phyloP scores from a whole-genome alignment of 371 early-diverging fungal species.

The Umbelopsis sp. region DNA sequence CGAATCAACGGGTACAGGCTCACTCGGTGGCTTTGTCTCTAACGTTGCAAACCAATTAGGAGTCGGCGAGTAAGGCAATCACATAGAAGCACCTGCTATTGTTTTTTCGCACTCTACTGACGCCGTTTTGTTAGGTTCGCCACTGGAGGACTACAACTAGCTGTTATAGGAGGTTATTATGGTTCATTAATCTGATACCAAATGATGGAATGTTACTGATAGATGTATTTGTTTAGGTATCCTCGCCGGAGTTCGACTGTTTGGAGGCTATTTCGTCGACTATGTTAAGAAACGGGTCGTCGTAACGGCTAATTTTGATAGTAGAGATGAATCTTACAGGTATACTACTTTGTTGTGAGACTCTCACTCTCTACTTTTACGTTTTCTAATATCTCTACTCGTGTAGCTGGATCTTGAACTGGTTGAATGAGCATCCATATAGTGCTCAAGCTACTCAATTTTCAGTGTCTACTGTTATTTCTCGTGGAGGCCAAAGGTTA shows the following conservation, averaged over 20 bases:
- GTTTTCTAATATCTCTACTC: background rate
- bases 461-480: constrained; percentile 61
- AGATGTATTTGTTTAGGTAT: constrained; percentile 24
- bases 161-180: constrained; percentile 42
- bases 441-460: constrained; percentile 57
- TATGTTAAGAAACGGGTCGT: constrained; percentile 58
- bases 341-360: constrained; percentile 19
- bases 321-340: constrained; percentile 65
- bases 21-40: constrained; percentile 50
- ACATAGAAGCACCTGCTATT: constrained; percentile 4
- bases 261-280: constrained; percentile 53
- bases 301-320: constrained; percentile 64
- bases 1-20: constrained; percentile 18
- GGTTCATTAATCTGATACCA: background rate
- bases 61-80: constrained; percentile 52
- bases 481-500: constrained; percentile 49
- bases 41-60: constrained; percentile 53
- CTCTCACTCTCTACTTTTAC: too few relatives aligned
- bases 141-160: constrained; percentile 53
- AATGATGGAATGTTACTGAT: background rate
- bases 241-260: constrained; percentile 45
- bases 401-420: constrained; percentile 55
- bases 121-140: constrained; percentile 42
- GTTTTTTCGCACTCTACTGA: background rate
- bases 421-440: constrained; percentile 66